Evolutionary conservation across 208 protist species (phyloP).

Genomic region (Naegleria gruberi): DNA sequence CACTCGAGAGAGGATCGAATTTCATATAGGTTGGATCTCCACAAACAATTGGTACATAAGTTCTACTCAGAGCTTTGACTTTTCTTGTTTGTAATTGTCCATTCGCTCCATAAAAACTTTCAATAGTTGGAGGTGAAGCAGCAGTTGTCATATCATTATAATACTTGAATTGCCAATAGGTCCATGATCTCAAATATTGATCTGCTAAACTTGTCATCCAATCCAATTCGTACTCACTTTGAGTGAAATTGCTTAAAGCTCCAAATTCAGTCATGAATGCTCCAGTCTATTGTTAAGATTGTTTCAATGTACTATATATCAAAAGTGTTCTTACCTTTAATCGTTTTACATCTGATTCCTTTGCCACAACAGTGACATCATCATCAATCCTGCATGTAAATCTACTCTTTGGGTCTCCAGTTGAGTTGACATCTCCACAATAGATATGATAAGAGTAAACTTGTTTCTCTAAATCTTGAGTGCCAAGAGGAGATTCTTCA

Average conservation of each 20-base stretch:
- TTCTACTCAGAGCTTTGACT: neutral
- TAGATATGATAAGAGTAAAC: neutral
- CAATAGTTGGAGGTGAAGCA: neutral
- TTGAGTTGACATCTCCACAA: neutral
- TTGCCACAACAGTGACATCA: neutral
- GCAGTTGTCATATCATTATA: neutral
- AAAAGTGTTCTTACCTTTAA: neutral
- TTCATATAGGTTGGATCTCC: neutral
- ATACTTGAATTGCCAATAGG: constrained; percentile 16
- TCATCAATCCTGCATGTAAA: neutral
- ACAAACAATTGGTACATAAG: neutral
- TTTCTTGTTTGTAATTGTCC: neutral
- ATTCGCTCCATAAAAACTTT: neutral
- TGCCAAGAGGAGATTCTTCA: neutral
- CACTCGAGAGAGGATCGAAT: neutral
- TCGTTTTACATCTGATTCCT: neutral
- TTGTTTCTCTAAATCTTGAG: constrained; percentile 1
- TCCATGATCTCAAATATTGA: neutral
- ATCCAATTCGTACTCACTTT: neutral
- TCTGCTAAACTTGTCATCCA: neutral
- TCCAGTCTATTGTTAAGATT: neutral
- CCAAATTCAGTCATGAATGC: neutral
- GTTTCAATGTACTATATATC: no score
- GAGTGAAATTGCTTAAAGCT: neutral
- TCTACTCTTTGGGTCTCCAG: neutral